A percentile compares a stretch with the other conserved stretches of the same genome.
Evolutionary conservation across 2,329 filamentous ascomycete species (phyloP).

Genomic region (Cordyceps tenuipes): DNA sequence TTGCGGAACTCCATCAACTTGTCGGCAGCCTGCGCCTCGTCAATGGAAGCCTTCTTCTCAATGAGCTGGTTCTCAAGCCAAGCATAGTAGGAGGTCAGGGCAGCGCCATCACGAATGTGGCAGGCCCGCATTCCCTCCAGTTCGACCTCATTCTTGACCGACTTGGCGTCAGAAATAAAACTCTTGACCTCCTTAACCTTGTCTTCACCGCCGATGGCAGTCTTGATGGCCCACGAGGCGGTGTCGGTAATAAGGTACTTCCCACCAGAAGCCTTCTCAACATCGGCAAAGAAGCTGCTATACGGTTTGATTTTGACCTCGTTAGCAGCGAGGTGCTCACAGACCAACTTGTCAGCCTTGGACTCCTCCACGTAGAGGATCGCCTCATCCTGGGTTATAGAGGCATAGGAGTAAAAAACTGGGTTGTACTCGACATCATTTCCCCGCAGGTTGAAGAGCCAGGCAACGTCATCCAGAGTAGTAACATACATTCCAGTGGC

Average conservation of each 20-base stretch:
- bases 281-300: slow-evolving; percentile 68
- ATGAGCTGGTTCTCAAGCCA: slow-evolving; percentile 90
- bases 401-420: slow-evolving; percentile 94
- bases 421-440: slow-evolving; percentile 96
- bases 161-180: slow-evolving; percentile 83
- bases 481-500: slow-evolving; percentile 81
- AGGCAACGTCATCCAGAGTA: slow-evolving; percentile 93
- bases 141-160: slow-evolving; percentile 86
- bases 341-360: slow-evolving; percentile 64
- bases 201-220: slow-evolving; percentile 76
- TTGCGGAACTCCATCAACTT: slow-evolving; percentile 73
- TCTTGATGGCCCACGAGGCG: slow-evolving; percentile 86
- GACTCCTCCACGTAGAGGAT: slow-evolving; percentile 77
- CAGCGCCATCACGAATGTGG: slow-evolving; percentile 87
- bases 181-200: slow-evolving; percentile 81
- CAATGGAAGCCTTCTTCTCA: slow-evolving; percentile 61
- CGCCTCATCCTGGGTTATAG: slow-evolving; percentile 67
- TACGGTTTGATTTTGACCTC: slow-evolving; percentile 75
- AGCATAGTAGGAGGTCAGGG: slow-evolving; percentile 85
- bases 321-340: slow-evolving; percentile 59
- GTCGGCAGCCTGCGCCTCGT: slow-evolving; percentile 87
- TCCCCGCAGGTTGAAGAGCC: slow-evolving; percentile 96
- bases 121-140: slow-evolving; percentile 88
- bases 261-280: slow-evolving; percentile 43
- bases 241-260: slow-evolving; percentile 84